phyloP scores from a whole-genome alignment of 164 flowering plant genomes.

The Stephania yunnanensis region DNA sequence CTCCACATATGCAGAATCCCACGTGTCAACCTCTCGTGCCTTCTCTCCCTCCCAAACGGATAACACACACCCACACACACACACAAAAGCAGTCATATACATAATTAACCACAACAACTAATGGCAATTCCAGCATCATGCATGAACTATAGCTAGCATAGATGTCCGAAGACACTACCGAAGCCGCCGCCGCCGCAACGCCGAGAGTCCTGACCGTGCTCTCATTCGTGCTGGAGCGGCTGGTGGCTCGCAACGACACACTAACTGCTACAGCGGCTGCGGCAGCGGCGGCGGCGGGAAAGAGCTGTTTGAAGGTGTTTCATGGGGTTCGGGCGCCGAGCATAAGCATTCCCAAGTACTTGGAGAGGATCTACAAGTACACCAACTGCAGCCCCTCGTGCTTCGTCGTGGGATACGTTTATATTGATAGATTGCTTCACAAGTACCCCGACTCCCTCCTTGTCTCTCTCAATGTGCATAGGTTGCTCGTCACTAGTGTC shows the following conservation, averaged over 20 bases:
- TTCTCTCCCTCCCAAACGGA: background rate
- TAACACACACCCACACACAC: background rate
- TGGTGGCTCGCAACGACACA: slow-evolving; percentile 71
- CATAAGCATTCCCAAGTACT: slow-evolving; percentile 68
- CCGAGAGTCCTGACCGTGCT: slow-evolving; percentile 60
- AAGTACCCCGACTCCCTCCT: slow-evolving; percentile 70
- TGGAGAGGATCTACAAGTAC: slow-evolving; percentile 87
- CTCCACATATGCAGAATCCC: background rate
- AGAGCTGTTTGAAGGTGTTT: slow-evolving; percentile 47
- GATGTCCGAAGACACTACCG: slow-evolving; percentile 31
- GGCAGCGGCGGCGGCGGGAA: slow-evolving; percentile 17
- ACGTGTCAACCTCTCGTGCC: slow-evolving; percentile 1
- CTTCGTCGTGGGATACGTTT: slow-evolving; percentile 82
- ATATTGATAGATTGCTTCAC: slow-evolving; percentile 72
- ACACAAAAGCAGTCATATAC: background rate
- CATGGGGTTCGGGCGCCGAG: slow-evolving; percentile 77
- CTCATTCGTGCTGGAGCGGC: slow-evolving; percentile 53
- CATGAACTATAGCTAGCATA: slow-evolving; percentile 4
- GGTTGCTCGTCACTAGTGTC: slow-evolving; percentile 74
- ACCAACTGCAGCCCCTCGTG: slow-evolving; percentile 86
- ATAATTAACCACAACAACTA: background rate
- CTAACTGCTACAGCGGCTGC: slow-evolving; percentile 12
- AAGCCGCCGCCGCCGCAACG: slow-evolving; percentile 18
- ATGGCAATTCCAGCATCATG: background rate
- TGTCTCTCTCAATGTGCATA: slow-evolving; percentile 71